A percentile compares a stretch with the other conserved stretches of the same genome.
These are phyloP conservation scores for Gossypium raimondii DNA, from an alignment of 345 rosid species.

Conservation along the genomic window DNA sequence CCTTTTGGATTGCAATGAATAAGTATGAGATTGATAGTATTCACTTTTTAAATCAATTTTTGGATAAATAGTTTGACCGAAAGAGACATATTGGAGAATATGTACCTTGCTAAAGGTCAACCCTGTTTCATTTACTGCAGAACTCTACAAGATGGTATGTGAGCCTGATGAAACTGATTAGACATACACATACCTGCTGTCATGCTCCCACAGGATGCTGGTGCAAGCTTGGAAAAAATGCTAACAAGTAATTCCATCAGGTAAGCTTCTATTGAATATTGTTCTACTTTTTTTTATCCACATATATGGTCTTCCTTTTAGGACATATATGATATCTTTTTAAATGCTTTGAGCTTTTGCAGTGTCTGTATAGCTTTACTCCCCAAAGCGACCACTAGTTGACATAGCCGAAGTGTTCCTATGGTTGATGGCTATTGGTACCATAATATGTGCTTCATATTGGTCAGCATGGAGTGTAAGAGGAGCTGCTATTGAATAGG, in stretches of 20 bases:
- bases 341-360: conserved; percentile 21
- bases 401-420: conserved; percentile 97
- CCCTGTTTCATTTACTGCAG: conserved; percentile 32
- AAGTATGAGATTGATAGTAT: background rate
- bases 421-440: conserved; percentile 97
- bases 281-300: background rate
- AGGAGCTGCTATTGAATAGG: conserved; percentile 83
- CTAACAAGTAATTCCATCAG: conserved; percentile 54
- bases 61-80: background rate
- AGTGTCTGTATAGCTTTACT: conserved; percentile 92
- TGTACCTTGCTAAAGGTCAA: conserved; percentile 5
- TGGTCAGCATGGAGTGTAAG: conserved; percentile 98
- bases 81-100: background rate
- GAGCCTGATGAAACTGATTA: conserved; percentile 92
- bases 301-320: background rate
- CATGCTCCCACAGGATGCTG: conserved; percentile 96
- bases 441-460: conserved; percentile 82
- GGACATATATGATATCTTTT: conserved; percentile 6
- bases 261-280: conserved; percentile 30
- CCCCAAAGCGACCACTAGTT: conserved; percentile 79
- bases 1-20: conserved; percentile 2
- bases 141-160: conserved; percentile 98
- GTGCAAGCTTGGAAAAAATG: conserved; percentile 66
- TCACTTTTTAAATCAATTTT: background rate
- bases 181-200: conserved; percentile 84